Base-by-base conservation (phyloP, 352 stramenopile genomes). In the Phytophthora litchii region DNA sequence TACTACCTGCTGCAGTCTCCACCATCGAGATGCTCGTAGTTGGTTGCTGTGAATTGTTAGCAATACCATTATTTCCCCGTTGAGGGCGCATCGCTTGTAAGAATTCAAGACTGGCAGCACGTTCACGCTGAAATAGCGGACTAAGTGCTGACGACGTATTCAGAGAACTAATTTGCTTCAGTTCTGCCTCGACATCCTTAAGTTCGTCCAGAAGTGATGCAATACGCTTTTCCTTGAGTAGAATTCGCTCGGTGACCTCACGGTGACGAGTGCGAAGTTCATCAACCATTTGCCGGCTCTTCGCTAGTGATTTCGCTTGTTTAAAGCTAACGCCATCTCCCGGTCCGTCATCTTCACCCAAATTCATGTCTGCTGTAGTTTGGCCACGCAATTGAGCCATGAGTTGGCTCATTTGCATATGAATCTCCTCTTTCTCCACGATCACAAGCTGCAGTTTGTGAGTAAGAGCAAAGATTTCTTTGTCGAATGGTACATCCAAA, bases 391-490 rank as follows among this genome's bases (percentile, higher is more conserved):
- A 21, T 46, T 77, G 50, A 17, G 55, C 58, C 70, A 86, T 83
- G 2, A 88, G 50, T 12, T 74, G 70, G 35, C 68, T 84, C 77
- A 93, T 86, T 54, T 91, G 79, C 27, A 85, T 75, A 32, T 87
- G 68, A 38, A 90, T 77, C 21, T 93, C 83, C 32, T 89, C 83
- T 42, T 91, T 91, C 48, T 91, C 73, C 25, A 89, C 78, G 17
- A 89, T 90, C 45, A 86, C 81, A 14, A 79, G 68, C 60, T 93
- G 79, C 1, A 93, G 54, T 38, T 88, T 89, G 52, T 90, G 74
- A 0, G 81, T 91, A 29, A 90, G 57, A 9, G 77, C 80, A 54
- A 87, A 90, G 19, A 93, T 90, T 35, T 93, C 83, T 43, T 89
- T 89, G 51, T 91, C 79, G 25, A 92, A 92, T 13, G 74, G 69